phyloP scores from a whole-genome alignment of 495 filamentous ascomycete species.

The Aspergillus diversus region DNA sequence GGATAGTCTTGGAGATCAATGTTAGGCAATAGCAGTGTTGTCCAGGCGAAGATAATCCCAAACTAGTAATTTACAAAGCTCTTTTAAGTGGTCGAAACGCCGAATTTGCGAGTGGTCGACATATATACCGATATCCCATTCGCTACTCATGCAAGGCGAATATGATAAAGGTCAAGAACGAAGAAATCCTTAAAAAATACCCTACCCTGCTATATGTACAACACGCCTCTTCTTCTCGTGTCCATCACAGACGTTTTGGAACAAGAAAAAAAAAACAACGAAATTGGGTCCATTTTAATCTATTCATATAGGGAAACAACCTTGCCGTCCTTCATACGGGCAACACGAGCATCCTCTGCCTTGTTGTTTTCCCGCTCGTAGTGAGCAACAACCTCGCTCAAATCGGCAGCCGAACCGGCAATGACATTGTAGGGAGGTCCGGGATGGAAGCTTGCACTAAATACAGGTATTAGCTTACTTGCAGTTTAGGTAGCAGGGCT shows the following conservation, averaged over 20 bases:
- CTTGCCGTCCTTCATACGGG: slow-evolving; percentile 50
- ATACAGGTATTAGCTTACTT: slow-evolving; percentile 14
- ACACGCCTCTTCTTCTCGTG: slow-evolving; percentile 33
- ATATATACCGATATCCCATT: not conserved
- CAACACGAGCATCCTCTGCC: slow-evolving; percentile 51
- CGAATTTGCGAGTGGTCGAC: not conserved
- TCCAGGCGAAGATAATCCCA: slow-evolving; percentile 8
- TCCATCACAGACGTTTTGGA: slow-evolving; percentile 30
- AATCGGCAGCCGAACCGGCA: slow-evolving; percentile 62
- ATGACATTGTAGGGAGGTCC: slow-evolving; percentile 65
- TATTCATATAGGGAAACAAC: slow-evolving; percentile 48
- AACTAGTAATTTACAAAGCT: not conserved
- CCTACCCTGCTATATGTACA: slow-evolving; percentile 46
- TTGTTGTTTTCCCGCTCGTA: slow-evolving; percentile 62
- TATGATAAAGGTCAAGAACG: slow-evolving; percentile 6
- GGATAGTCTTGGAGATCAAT: slow-evolving; percentile 49
- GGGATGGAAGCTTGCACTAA: slow-evolving; percentile 59
- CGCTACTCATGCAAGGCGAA: not conserved
- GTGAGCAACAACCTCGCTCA: slow-evolving; percentile 64
- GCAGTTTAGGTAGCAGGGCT: not conserved
- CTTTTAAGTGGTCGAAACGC: no score
- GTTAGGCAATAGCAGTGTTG: not conserved
- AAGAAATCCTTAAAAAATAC: slow-evolving; percentile 15
- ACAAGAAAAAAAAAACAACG: slow-evolving; percentile 22
- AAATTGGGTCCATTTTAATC: slow-evolving; percentile 25